Percentiles rank a stretch among this genome's conserved stretches.
phyloP scores from a whole-genome alignment of 2,329 filamentous ascomycete species.

The Penicillium sp. region DNA sequence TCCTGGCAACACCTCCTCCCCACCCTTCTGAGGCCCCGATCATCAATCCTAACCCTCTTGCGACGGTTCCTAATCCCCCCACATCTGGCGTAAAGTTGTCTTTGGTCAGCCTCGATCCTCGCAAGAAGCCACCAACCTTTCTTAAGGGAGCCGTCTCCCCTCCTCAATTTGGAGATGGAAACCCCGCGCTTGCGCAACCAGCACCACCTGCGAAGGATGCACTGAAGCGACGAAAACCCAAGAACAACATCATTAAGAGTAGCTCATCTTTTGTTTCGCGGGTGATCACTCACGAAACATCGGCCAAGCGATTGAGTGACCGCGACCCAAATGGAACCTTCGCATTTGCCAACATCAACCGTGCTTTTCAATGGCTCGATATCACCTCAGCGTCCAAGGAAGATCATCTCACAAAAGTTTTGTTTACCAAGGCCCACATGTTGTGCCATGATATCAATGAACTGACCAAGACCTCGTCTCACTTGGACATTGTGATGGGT shows the following conservation, averaged over 20 bases:
- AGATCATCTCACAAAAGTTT: conserved; percentile 90
- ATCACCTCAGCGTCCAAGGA: conserved; percentile 69
- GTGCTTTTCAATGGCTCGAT: conserved; percentile 95
- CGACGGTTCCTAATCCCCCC: conserved; percentile 80
- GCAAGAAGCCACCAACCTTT: conserved; percentile 45
- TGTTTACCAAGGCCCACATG: conserved; percentile 95
- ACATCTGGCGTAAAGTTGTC: conserved; percentile 83
- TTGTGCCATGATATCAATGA: conserved; percentile 91
- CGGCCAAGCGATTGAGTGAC: conserved; percentile 77
- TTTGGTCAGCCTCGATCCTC: conserved; percentile 69
- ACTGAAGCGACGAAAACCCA: conserved; percentile 82
- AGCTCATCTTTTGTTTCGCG: conserved; percentile 98
- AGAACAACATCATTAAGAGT: conserved; percentile 97
- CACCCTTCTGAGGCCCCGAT: conserved; percentile 91
- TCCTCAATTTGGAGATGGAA: conserved; percentile 83
- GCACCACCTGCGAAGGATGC: conserved; percentile 62
- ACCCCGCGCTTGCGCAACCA: conserved; percentile 64
- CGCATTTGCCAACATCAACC: conserved; percentile 92
- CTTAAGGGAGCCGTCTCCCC: conserved; percentile 43
- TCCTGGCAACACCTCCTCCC: conserved; percentile 88
- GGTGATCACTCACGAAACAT: conserved; percentile 82
- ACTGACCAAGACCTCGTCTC: conserved; percentile 72
- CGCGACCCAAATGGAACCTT: conserved; percentile 77
- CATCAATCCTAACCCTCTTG: conserved; percentile 84
- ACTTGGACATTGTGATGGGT: conserved; percentile 91